Percentiles rank a stretch among this genome's conserved stretches.
These are phyloP conservation scores for Pyropia yezoensis DNA, from an alignment of 23 red algal species.

Conservation along the genomic window DNA sequence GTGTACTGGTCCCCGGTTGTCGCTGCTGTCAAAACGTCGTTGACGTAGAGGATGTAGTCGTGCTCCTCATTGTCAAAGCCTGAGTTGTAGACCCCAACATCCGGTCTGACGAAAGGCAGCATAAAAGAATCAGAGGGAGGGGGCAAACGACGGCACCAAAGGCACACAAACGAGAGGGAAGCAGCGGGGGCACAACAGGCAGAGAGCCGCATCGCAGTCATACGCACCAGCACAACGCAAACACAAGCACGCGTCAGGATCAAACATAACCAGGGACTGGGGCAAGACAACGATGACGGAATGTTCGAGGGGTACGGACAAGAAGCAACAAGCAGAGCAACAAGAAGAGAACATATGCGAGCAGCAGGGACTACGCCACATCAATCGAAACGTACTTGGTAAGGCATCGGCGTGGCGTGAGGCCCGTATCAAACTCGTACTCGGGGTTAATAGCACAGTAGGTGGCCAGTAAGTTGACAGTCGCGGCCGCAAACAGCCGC, in stretches of 20 bases:
- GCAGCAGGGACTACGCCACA: background rate
- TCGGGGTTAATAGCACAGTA: constrained; percentile 36
- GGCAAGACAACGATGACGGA: too few relatives aligned
- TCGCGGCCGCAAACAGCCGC: constrained; percentile 23
- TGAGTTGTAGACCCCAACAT: constrained; percentile 23
- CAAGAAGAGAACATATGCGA: background rate
- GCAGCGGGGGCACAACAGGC: too few relatives aligned
- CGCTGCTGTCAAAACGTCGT: constrained; percentile 43
- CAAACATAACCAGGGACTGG: too few relatives aligned
- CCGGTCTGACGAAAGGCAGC: background rate
- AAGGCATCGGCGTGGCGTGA: constrained; percentile 32
- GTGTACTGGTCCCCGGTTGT: constrained; percentile 31
- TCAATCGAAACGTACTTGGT: constrained; percentile 7
- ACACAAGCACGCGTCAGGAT: too few relatives aligned
- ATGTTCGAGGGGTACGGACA: too few relatives aligned
- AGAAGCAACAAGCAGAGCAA: background rate
- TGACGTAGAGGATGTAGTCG: constrained; percentile 73
- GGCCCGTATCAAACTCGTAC: background rate
- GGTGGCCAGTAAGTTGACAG: constrained; percentile 16
- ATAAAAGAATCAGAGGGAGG: background rate
- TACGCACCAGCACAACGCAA: too few relatives aligned
- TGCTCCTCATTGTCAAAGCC: constrained; percentile 56
- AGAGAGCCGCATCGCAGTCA: too few relatives aligned
- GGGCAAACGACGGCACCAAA: too few relatives aligned
- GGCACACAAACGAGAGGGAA: too few relatives aligned